Conservation (phyloP, 768 basidiomycete species). For the Hemileccinum impolitum region DNA sequence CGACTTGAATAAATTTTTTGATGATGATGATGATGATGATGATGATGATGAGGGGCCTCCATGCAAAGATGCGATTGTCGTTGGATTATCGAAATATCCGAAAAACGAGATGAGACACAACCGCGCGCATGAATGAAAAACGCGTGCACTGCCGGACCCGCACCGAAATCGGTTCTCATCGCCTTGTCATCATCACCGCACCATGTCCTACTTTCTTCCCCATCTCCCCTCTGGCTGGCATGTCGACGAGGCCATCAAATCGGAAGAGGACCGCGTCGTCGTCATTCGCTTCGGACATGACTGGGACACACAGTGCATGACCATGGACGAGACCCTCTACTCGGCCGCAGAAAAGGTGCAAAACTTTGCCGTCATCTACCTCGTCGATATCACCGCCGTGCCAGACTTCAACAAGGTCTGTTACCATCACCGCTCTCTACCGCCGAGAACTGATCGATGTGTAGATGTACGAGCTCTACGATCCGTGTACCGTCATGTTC, state of each 20-base stretch:
- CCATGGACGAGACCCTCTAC: conserved; percentile 97
- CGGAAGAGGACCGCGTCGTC: conserved; percentile 94
- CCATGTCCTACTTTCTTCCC: conserved; percentile 87
- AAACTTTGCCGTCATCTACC: conserved; percentile 97
- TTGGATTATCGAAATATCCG: no score
- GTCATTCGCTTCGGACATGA: conserved; percentile 95
- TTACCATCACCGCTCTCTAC: no score
- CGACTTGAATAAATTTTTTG: no score
- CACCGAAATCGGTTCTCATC: no score
- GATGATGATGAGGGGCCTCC: no score
- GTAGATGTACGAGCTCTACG: conserved; percentile 99
- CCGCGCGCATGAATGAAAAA: no score
- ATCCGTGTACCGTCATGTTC: conserved; percentile 97
- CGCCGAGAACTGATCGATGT: background rate
- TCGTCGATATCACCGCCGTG: conserved; percentile 92
- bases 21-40: no score
- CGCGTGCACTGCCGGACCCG: no score
- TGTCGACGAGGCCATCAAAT: conserved; percentile 98
- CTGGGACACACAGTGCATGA: conserved; percentile 94
- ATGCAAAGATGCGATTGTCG: no score
- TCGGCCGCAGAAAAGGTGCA: conserved; percentile 93
- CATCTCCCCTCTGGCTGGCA: conserved; percentile 95
- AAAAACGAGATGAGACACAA: no score
- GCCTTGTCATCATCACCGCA: background rate
- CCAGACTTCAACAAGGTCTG: conserved; percentile 96